Evolutionary conservation across 1,284 basidiomycete species (phyloP), one percentile per base, ranked within the genome.

Genomic region (Tremellales sp.): DNA sequence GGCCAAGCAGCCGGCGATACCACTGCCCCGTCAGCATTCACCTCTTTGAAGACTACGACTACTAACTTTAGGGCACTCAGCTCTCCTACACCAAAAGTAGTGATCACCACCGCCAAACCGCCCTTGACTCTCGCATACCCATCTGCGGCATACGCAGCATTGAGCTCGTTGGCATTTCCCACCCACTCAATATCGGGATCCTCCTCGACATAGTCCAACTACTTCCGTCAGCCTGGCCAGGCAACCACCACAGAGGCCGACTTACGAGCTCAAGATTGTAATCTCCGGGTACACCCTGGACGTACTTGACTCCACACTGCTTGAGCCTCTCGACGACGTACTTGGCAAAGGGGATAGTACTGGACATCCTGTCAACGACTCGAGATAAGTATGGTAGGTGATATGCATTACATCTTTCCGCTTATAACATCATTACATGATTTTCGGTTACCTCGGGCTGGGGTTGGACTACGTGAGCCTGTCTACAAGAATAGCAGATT

Each of bases 201-300:
- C 57, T 87, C 85, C 72, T 97, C 92, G 53, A 94, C 80, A 48
- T 87, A 81, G 72, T 97, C 91, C 29, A 80, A 73, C 33, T 42
- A 77, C 71, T 37, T 12, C 13, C 5, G 31, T 49, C 42, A 49
- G 31, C 33, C n/a, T 27, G n/a, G n/a, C n/a, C n/a, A n/a, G n/a
- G n/a, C n/a, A n/a, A n/a, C n/a, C n/a, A n/a, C n/a, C n/a, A n/a
- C 19, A 23, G 19, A 10, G 15, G 26, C n/a, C 5, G n/a, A 43
- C 53, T 44, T 24, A 57, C 58, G 15, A 59, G 43, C 40, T 62
- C 86, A 41, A 96, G 82, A 72, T 94, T 96, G 72, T 91, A 97
- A 74, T 94, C 92, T 36, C 92, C 91, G 4, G 91, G 90, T 0
- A 93, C 82, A 29, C 91, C 91, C 57, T 93, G 93, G 75, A 93